Base-by-base conservation (phyloP, 23 red algal species). In the Gracilaria domingensis region DNA sequence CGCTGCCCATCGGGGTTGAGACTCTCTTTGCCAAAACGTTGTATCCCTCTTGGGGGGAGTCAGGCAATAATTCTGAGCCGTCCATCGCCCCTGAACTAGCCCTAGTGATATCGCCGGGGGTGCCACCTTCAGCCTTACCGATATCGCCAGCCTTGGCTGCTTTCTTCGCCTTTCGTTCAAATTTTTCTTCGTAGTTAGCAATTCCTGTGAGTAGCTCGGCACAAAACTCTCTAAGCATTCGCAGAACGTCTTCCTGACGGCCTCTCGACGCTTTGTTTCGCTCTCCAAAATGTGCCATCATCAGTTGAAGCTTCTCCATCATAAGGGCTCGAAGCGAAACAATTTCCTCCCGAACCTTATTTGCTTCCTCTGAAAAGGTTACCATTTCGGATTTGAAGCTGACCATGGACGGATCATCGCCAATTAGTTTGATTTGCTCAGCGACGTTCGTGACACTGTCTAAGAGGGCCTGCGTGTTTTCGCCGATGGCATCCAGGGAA, bases 211-310 rank as follows among this genome's bases (percentile, higher is more conserved):
- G 26, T 8, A 98, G 34, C 32, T 98, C 96, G 24, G 55, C 83
- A 8, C 32, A 48, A 93, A 98, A 98, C 57, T 91, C 93, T 64
- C 96, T 83, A n/a, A 98, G 79, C 88, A 98, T 91, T 48, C 93
- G 67, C 8, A 98, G 55, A 23, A 95, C 44, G 59, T 98, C 96
- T 36, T 98, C 96, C 59, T 94, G 91, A 39, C 96, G 71, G n/a
- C 83, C 93, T 18, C 96, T 86, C 20, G 92, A 83, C 18, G 88
- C 84, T 79, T 98, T 98, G 72, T 98, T 98, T 56, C 96, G 54
- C 82, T 98, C 96, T 38, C 96, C 96, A 92, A 98, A 95, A 74
- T 95, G 91, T 26, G 55, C 96, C 91, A 95, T 95, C 92, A 95
- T 93, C 17, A 20, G 32, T 71, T 98, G 88, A 21, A 89, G 80